Evolutionary conservation across 805 yeast species (phyloP).

Genomic region (Schwanniomyces occidentalis): DNA sequence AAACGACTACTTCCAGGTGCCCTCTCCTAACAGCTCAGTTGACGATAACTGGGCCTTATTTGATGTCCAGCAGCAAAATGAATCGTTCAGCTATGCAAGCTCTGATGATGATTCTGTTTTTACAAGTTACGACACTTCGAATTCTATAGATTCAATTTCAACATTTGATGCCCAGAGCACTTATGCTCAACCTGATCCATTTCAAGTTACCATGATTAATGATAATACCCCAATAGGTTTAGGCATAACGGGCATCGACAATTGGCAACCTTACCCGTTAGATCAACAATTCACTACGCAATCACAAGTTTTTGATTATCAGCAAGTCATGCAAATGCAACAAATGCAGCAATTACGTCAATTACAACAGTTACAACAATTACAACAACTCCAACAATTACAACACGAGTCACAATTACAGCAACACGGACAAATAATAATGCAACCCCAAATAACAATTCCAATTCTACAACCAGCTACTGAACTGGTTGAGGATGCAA

Average conservation of each 20-base stretch:
- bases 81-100: conserved; percentile 15
- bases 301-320: conserved; percentile 17
- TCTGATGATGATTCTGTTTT: conserved; percentile 21
- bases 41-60: conserved; percentile 10
- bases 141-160: conserved; percentile 4
- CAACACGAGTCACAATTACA: conserved; percentile 10
- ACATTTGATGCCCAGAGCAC: conserved; percentile 4
- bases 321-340: conserved; percentile 20
- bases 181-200: conserved; percentile 15
- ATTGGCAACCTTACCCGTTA: conserved; percentile 8
- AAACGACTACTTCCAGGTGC: conserved; percentile 9
- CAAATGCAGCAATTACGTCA: conserved; percentile 25
- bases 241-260: conserved; percentile 29
- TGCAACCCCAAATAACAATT: neutral
- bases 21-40: conserved; percentile 14
- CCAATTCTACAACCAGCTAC: neutral
- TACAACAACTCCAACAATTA: conserved; percentile 7
- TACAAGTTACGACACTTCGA: conserved; percentile 11
- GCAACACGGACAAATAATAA: conserved; percentile 9
- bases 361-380: conserved; percentile 17
- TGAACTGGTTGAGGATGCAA: neutral
- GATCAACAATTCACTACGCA: conserved; percentile 2
- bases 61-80: conserved; percentile 16
- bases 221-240: conserved; percentile 23
- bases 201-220: conserved; percentile 9